These are phyloP conservation scores for Leccinellum albellum DNA, from an alignment of 768 basidiomycete species.

Conservation along the genomic window DNA sequence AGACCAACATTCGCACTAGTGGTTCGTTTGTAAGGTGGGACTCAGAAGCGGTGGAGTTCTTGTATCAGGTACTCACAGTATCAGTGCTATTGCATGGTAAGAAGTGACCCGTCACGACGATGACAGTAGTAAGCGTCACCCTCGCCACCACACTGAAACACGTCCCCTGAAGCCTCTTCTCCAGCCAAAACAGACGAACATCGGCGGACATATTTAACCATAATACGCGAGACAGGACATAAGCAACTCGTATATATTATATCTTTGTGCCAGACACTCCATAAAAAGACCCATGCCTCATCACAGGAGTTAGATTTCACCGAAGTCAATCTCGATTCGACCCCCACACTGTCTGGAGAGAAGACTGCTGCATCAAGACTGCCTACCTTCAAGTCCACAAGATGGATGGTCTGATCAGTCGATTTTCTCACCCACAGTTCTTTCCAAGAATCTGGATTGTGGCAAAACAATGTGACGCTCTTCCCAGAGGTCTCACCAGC, in stretches of 20 bases:
- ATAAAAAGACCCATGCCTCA: slow-evolving; percentile 10
- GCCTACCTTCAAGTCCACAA: not conserved
- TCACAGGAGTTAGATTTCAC: not conserved
- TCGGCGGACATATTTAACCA: no score
- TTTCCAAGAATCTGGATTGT: slow-evolving; percentile 26
- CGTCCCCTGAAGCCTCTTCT: no score
- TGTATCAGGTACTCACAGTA: no score
- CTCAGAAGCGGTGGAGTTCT: no score
- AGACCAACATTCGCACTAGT: slow-evolving; percentile 7
- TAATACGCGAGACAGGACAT: no score
- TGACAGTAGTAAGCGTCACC: no score
- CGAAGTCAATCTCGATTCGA: slow-evolving; percentile 22
- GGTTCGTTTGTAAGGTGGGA: no score
- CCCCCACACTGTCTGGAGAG: slow-evolving; percentile 30
- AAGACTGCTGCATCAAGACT: slow-evolving; percentile 20
- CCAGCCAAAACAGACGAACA: no score
- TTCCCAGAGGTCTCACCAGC: not conserved
- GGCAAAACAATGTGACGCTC: slow-evolving; percentile 18
- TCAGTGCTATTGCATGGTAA: no score
- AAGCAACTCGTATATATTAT: slow-evolving; percentile 1
- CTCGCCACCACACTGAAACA: no score
- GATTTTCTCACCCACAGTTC: slow-evolving; percentile 21
- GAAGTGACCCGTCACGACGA: no score
- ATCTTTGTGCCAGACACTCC: slow-evolving; percentile 19
- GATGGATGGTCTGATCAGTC: not conserved